Evolutionary conservation across 768 basidiomycete genomes (phyloP), one percentile per base, ranked within the genome.

Genomic region (Lanmaoa pseudosensibilis): DNA sequence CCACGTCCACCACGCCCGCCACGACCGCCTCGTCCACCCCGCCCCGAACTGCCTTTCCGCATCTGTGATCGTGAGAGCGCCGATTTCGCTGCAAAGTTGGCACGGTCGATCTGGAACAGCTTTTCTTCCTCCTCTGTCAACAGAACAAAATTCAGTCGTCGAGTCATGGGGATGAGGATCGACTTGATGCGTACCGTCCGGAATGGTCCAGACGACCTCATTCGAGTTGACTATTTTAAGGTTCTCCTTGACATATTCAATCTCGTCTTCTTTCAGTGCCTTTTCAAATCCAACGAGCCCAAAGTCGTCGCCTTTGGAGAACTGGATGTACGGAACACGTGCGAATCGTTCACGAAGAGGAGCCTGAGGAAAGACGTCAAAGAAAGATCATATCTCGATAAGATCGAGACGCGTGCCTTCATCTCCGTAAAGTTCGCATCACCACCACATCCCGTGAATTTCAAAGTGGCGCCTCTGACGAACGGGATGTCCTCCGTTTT

Each of bases 41-140:
- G 76, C 2, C 69, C 69, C 5, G 65, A 61, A 47, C 52, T n/a
- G 27, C 78, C 71, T 13, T 76, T 76, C 18, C 71, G 65, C 36
- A 75, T 54, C 61, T 74, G 70, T 74, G 75, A 55, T 76, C 78
- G 64, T 66, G 65, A 74, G 30, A 73, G 65, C 13, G 66, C 71
- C 5, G 77, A 78, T 60, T 79, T 81, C 1, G 88, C 90, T 4
- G 87, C 85, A 18, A 79, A 77, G 58, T 86, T 81, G 2, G 88
- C 89, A 12, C 90, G 86, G 66, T 90, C 85, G 30, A 90, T 75
- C 65, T 88, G 86, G 74, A 90, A 90, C 2, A 74, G 73, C 64
- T 84, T 86, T 63, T 91, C 89, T 46, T 83, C 83, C 25, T 84
- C 83, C 78, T 90, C 90, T 89, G 64, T 47, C 59, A 23, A 57